Evolutionary conservation across 768 basidiomycete genomes (phyloP), one percentile per base, ranked within the genome.

Genomic region (Gautieria morchelliformis): DNA sequence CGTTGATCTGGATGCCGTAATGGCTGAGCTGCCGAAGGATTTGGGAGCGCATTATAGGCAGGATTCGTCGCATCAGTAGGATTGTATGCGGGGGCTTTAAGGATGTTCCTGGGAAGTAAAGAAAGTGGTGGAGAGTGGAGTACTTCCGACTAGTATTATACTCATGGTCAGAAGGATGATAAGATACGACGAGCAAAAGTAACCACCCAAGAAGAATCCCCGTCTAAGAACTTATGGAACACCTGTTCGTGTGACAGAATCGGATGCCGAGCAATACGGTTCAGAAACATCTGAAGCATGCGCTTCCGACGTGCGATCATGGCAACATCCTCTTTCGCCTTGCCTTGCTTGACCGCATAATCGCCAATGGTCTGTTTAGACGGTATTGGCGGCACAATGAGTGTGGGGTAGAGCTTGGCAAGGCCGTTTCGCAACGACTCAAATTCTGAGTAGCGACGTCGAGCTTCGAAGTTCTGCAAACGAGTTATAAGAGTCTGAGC

Each of bases 381-480:
- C 3, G 96, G 96, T 53, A 99, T 96, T 44, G 96, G 96, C 2
- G 96, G 95, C 59, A 99, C 87, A 65, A 99, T 98, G 63, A 94
- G 74, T 9, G 94, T 96, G 0, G 96, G 96, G 68, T 99, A 96
- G 46, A 99, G 77, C 65, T 84, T 92, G 52, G 83, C 78, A 49
- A 99, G 80, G 60, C 79, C 87, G 53, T 79, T 78, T 52, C 96
- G 84, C 41, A 99, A 75, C 22, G 92, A 93, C 71, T 97, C 93
- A 70, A 99, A 99, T 69, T 98, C 93, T 3, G 95, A 98, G 71
- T 99, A 99, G 42, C 96, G 83, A 63, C 96, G 89, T 35, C 83
- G 80, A 11, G 92, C 84, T 64, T 91, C 86, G 7, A 84, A 78
- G 62, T 78, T 82, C 95, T 98, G 64, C 24, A 58, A 22, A 15